Conservation (phyloP, 805 yeast genomes). For the Yarrowia sp. region DNA sequence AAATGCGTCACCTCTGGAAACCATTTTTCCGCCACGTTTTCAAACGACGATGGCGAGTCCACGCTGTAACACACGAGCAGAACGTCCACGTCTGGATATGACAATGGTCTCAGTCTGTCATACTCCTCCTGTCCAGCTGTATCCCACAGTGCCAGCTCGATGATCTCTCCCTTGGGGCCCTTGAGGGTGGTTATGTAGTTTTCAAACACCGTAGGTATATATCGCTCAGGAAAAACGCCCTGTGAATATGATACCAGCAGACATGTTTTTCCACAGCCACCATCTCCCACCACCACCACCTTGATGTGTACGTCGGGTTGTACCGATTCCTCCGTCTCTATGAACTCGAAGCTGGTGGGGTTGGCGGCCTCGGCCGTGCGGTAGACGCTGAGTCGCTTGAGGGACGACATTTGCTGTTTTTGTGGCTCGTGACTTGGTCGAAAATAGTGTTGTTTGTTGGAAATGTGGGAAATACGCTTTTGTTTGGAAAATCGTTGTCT, state of each 20-base stretch:
- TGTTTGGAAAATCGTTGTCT: not conserved
- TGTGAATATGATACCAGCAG: conserved; percentile 61
- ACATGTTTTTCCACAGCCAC: conserved; percentile 89
- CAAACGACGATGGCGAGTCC: conserved; percentile 58
- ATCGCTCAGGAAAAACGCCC: conserved; percentile 64
- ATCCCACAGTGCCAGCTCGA: conserved; percentile 79
- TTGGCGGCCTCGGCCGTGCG: not conserved
- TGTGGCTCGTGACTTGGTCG: not conserved
- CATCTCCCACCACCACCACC: conserved; percentile 83
- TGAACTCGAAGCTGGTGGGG: not conserved
- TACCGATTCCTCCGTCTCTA: not conserved
- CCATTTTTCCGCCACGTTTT: conserved; percentile 79
- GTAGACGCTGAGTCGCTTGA: conserved; percentile 13
- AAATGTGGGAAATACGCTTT: not conserved
- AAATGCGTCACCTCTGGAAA: conserved; percentile 79
- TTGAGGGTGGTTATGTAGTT: conserved; percentile 61
- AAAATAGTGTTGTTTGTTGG: not conserved
- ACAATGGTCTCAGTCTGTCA: conserved; percentile 71
- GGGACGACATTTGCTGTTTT: not conserved
- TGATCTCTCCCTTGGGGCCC: conserved; percentile 47
- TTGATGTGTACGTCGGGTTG: conserved; percentile 44
- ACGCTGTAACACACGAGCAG: conserved; percentile 73
- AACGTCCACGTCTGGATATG: conserved; percentile 76
- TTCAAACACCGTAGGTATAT: conserved; percentile 82
- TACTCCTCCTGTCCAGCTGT: conserved; percentile 90